A percentile compares a stretch with the other conserved stretches of the same genome.
phyloP scores from a whole-genome alignment of 306 rosid genomes.

The Cicer arietinum region DNA sequence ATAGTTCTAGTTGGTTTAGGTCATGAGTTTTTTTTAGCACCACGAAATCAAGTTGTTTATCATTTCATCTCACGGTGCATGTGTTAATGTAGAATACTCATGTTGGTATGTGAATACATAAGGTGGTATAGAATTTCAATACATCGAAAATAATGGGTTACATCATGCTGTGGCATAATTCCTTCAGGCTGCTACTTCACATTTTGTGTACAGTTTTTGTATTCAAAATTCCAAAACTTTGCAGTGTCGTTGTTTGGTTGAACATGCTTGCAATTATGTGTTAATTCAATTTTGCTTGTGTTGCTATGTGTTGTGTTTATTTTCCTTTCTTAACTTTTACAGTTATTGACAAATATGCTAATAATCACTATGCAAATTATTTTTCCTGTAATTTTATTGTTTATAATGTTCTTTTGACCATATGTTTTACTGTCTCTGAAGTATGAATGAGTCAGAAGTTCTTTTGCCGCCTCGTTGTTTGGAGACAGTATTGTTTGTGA shows the following conservation, averaged over 20 bases:
- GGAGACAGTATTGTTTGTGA: conserved; percentile 4
- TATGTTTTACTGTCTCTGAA: neutral
- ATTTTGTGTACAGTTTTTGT: conserved; percentile 30
- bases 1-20: conserved; percentile 67
- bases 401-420: neutral
- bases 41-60: conserved; percentile 60
- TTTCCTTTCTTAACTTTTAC: neutral
- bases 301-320: conserved; percentile 13
- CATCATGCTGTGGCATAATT: conserved; percentile 41
- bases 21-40: conserved; percentile 58
- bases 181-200: conserved; percentile 18
- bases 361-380: neutral
- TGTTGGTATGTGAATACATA: conserved; percentile 89
- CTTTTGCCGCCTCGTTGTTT: neutral
- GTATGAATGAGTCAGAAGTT: neutral
- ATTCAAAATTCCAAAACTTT: conserved; percentile 19
- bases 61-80: conserved; percentile 66
- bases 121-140: conserved; percentile 88
- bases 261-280: conserved; percentile 10
- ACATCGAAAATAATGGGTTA: conserved; percentile 64
- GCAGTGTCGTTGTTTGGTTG: conserved; percentile 13
- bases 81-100: conserved; percentile 71
- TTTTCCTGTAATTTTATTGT: conserved; percentile 7
- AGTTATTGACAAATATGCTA: conserved; percentile 2
- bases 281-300: conserved; percentile 10